Conservation (phyloP, 345 rosid genomes). For the Garcia nutans region DNA sequence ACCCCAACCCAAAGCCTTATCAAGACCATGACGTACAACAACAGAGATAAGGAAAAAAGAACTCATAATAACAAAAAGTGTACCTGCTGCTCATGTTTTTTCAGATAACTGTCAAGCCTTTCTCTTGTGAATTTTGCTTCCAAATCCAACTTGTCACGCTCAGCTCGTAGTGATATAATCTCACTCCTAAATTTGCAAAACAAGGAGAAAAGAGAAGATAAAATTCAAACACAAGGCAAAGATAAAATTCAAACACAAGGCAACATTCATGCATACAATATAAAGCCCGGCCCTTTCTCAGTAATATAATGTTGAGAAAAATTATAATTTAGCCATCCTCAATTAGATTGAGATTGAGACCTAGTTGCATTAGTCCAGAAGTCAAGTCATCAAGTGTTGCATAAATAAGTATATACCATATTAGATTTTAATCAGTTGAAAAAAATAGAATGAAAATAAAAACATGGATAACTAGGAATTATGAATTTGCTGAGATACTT, state of each 20-base stretch:
- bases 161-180: conserved; percentile 59
- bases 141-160: conserved; percentile 72
- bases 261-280: neutral
- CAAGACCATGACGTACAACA: neutral
- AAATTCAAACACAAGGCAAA: neutral
- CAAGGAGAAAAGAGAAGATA: neutral
- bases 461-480: too few species aligned
- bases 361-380: neutral
- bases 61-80: neutral
- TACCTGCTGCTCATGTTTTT: conserved; percentile 84
- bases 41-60: neutral
- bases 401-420: neutral
- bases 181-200: conserved; percentile 50
- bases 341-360: neutral
- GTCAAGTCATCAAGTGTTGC: neutral
- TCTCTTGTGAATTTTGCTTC: conserved; percentile 76
- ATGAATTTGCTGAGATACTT: too few species aligned
- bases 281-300: neutral
- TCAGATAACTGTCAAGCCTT: conserved; percentile 63
- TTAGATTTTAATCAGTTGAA: neutral
- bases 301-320: too few species aligned
- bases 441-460: neutral
- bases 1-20: neutral
- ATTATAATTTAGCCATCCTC: neutral
- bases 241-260: too few species aligned